Conservation (phyloP, 2,329 filamentous ascomycete genomes). For the Xylariaceae sp. region DNA sequence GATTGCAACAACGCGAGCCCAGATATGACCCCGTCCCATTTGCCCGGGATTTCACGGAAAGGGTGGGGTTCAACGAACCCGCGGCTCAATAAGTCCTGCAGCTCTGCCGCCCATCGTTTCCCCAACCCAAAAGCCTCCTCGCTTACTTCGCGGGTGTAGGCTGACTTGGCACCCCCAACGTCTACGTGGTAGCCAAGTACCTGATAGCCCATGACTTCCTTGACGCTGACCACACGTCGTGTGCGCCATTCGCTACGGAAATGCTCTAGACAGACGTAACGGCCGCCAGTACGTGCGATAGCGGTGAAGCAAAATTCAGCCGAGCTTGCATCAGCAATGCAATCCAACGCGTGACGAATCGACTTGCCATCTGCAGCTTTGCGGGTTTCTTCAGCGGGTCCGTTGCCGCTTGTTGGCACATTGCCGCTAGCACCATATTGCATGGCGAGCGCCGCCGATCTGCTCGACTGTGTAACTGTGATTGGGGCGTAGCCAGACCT, state of each 20-base stretch:
- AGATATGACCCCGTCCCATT: no score
- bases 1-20: no score
- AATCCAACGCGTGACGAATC: constrained; percentile 35
- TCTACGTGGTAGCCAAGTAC: no score
- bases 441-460: constrained; percentile 20
- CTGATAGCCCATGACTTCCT: constrained; percentile 23
- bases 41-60: no score
- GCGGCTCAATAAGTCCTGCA: no score
- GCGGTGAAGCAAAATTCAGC: constrained; percentile 30
- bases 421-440: constrained; percentile 29
- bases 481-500: constrained; percentile 17
- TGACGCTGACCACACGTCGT: constrained; percentile 27
- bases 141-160: no score
- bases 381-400: no score
- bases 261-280: constrained; percentile 38
- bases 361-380: constrained; percentile 7
- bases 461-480: constrained; percentile 21
- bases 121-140: no score
- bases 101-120: no score
- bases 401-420: no score
- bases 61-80: no score
- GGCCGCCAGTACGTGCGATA: constrained; percentile 34
- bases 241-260: constrained; percentile 26
- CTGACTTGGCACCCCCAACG: no score
- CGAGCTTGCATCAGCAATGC: constrained; percentile 36